phyloP scores from a whole-genome alignment of 2,329 filamentous ascomycete genomes.

The Phaeoacremonium minimum region DNA sequence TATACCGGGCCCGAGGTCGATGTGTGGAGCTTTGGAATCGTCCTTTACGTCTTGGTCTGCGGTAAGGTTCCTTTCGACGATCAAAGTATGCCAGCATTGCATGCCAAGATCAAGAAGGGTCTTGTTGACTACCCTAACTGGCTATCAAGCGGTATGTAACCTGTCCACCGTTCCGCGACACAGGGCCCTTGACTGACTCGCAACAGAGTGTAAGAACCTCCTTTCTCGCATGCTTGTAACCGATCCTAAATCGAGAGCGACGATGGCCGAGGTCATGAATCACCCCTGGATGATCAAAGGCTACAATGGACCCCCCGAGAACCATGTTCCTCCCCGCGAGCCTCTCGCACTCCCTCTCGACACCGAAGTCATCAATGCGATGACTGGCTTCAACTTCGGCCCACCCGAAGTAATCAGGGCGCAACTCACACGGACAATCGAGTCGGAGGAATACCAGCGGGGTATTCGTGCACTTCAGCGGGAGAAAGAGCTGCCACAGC shows the following conservation, averaged over 20 bases:
- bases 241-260: slow-evolving; percentile 82
- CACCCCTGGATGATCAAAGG: slow-evolving; percentile 97
- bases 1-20: slow-evolving; percentile 97
- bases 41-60: slow-evolving; percentile 93
- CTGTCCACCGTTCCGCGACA: background rate
- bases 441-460: slow-evolving; percentile 90
- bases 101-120: slow-evolving; percentile 98
- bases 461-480: slow-evolving; percentile 69
- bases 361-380: slow-evolving; percentile 76
- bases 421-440: slow-evolving; percentile 80
- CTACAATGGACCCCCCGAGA: slow-evolving; percentile 81
- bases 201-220: slow-evolving; percentile 82
- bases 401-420: slow-evolving; percentile 75
- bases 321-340: slow-evolving; percentile 78
- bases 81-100: slow-evolving; percentile 96
- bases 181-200: slow-evolving; percentile 24
- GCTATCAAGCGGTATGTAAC: slow-evolving; percentile 73
- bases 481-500: slow-evolving; percentile 58
- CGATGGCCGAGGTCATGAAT: slow-evolving; percentile 84
- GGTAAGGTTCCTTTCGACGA: slow-evolving; percentile 98
- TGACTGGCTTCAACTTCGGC: slow-evolving; percentile 98
- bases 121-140: slow-evolving; percentile 93
- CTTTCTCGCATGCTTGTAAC: slow-evolving; percentile 95
- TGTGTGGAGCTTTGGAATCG: slow-evolving; percentile 98
- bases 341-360: slow-evolving; percentile 84